phyloP scores from a whole-genome alignment of 1,139 yeast genomes.

The Zygosaccharomyces sapae region DNA sequence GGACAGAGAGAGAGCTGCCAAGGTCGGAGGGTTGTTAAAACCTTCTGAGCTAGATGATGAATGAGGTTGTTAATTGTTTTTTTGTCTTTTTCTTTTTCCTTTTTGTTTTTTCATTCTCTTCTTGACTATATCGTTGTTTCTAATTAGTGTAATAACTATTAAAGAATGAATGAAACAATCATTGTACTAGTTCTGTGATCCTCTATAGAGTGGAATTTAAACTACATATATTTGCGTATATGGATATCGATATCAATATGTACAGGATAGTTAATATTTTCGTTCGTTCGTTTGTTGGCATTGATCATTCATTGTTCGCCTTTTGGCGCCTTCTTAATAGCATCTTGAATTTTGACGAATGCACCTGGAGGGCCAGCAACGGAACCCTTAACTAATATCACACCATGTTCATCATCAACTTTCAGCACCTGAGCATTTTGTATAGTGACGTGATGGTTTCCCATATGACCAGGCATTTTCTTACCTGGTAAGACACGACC shows the following conservation, averaged over 20 bases:
- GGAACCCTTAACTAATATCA: constrained; percentile 79
- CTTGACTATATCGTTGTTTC: neutral
- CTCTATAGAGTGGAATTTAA: too few species aligned
- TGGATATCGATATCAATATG: too few species aligned
- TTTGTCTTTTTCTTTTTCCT: neutral
- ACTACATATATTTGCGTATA: too few species aligned
- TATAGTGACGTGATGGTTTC: constrained; percentile 67
- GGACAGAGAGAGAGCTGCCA: constrained; percentile 77
- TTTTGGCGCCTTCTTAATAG: constrained; percentile 45
- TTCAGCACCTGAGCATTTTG: constrained; percentile 75
- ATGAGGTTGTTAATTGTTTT: neutral
- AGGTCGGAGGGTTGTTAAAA: constrained; percentile 89
- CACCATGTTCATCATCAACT: constrained; percentile 75
- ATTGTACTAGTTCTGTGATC: too few species aligned
- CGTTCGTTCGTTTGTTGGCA: too few species aligned
- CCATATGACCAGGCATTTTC: constrained; percentile 99
- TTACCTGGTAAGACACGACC: constrained; percentile 96
- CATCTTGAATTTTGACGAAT: constrained; percentile 72
- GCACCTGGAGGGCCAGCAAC: constrained; percentile 87
- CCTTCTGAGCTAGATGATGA: constrained; percentile 94
- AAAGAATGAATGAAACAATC: neutral
- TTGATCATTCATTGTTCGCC: constrained; percentile 1
- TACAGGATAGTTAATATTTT: too few species aligned
- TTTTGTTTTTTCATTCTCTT: neutral
- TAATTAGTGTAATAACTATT: constrained; percentile 6